A percentile compares a stretch with the other conserved stretches of the same genome.
Evolutionary conservation across 331 rosid genomes (phyloP).

Genomic region (Spiraea crenata): DNA sequence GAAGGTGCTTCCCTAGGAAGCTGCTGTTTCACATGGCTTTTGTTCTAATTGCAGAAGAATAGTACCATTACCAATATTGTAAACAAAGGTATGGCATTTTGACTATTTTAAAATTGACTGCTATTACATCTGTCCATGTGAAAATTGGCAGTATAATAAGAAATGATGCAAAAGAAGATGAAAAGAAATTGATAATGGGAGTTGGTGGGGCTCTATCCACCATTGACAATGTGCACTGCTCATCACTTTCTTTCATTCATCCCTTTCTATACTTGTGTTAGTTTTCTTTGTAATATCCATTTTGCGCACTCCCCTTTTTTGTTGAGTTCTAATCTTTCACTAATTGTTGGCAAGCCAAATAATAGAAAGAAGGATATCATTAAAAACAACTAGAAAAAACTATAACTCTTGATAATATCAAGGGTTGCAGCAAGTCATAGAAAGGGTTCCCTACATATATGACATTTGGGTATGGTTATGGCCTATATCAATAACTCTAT

Average conservation of each 20-base stretch:
- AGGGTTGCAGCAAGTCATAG: neutral
- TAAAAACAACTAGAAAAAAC: no score
- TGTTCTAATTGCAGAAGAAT: conserved; percentile 26
- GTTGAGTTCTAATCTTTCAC: neutral
- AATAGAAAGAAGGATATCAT: no score
- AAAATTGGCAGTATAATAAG: conserved; percentile 23
- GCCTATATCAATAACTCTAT: conserved; percentile 8
- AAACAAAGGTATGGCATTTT: conserved; percentile 19
- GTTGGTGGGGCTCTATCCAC: conserved; percentile 50
- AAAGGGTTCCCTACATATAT: conserved; percentile 1
- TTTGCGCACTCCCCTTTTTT: neutral
- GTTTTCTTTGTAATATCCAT: neutral
- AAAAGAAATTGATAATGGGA: conserved; percentile 24
- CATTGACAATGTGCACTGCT: conserved; percentile 37
- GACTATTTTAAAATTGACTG: conserved; percentile 25
- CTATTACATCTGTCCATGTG: conserved; percentile 65
- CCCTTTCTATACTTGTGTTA: neutral
- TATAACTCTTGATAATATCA: neutral
- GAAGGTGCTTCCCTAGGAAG: conserved; percentile 55
- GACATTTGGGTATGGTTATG: conserved; percentile 25
- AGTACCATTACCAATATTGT: conserved; percentile 24
- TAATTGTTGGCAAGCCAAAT: no score
- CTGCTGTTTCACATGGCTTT: conserved; percentile 65
- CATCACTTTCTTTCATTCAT: conserved; percentile 41
- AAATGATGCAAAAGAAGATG: conserved; percentile 14